Conservation (phyloP, 2,329 filamentous ascomycete species). For the Drechslerella stenobrocha region DNA sequence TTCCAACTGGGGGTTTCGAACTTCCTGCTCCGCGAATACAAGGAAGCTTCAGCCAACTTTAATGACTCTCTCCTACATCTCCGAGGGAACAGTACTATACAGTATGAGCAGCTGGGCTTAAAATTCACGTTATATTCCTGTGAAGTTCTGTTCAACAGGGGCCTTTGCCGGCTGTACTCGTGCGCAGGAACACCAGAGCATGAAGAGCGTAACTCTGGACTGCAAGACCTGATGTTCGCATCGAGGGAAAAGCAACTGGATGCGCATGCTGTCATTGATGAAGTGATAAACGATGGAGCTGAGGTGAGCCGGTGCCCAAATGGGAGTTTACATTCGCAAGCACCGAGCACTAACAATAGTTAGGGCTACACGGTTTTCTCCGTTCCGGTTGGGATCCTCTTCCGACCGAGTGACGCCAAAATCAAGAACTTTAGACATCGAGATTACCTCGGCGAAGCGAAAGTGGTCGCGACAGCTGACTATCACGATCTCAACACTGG, state of each 20-base stretch:
- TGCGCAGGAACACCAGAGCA: conserved; percentile 60
- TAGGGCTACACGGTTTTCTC: conserved; percentile 98
- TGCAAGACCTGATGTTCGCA: conserved; percentile 87
- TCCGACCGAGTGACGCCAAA: conserved; percentile 94
- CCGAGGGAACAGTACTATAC: conserved; percentile 93
- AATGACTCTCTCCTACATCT: conserved; percentile 96
- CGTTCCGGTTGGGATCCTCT: conserved; percentile 95
- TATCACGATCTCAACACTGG: conserved; percentile 78
- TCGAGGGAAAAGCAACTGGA: conserved; percentile 94
- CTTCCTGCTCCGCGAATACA: conserved; percentile 93
- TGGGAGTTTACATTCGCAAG: background rate
- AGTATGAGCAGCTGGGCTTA: conserved; percentile 93
- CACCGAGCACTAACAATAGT: background rate
- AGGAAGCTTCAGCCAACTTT: conserved; percentile 96
- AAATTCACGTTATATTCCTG: conserved; percentile 97
- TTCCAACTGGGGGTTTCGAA: conserved; percentile 99
- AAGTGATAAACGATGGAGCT: conserved; percentile 88
- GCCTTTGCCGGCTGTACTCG: conserved; percentile 94
- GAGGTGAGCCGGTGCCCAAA: conserved; percentile 65
- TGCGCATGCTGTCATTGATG: conserved; percentile 96
- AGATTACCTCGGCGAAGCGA: conserved; percentile 95
- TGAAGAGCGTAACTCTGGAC: conserved; percentile 86
- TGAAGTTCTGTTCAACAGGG: conserved; percentile 95
- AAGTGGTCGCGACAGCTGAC: conserved; percentile 84
- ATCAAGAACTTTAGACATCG: conserved; percentile 98